A percentile compares a stretch with the other conserved stretches of the same genome.
Evolutionary conservation across 1,284 basidiomycete species (phyloP).

Genomic region (Malassezia nana): DNA sequence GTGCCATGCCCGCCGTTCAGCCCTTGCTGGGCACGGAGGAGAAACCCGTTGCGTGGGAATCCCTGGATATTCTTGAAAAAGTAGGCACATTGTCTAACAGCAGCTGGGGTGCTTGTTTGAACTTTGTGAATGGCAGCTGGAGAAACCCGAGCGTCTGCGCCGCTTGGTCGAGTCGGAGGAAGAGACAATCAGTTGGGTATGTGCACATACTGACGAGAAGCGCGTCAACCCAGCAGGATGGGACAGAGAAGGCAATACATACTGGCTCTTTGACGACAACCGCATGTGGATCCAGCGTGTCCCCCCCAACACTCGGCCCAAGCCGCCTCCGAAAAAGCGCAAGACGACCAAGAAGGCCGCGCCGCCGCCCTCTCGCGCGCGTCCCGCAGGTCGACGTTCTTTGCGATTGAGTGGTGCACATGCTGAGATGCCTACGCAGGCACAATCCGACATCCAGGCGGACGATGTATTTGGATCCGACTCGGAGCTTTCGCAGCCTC

Average conservation of each 20-base stretch:
- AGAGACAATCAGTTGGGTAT: constrained; percentile 52
- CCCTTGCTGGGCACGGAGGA: constrained; percentile 29
- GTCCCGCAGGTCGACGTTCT: constrained; percentile 47
- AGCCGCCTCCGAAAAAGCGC: constrained; percentile 23
- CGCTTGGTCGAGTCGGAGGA: constrained; percentile 52
- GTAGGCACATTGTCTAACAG: background rate
- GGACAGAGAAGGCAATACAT: constrained; percentile 68
- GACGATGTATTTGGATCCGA: constrained; percentile 20
- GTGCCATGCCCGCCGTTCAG: constrained; percentile 18
- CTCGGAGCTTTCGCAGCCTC: constrained; percentile 40
- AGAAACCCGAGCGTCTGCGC: constrained; percentile 52
- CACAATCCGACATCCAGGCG: background rate
- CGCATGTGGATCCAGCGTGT: constrained; percentile 72
- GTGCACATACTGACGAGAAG: constrained; percentile 45
- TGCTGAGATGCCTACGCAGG: constrained; percentile 5
- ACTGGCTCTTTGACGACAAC: constrained; percentile 77
- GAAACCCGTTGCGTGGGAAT: constrained; percentile 49
- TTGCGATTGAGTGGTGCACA: constrained; percentile 15
- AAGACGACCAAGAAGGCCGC: constrained; percentile 21
- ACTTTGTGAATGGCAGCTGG: constrained; percentile 54
- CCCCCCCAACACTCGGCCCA: constrained; percentile 32
- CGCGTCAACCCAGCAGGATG: constrained; percentile 72
- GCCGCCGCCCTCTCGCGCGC: constrained; percentile 16
- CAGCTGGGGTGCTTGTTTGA: constrained; percentile 40
- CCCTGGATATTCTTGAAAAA: constrained; percentile 51